Base-by-base conservation (phyloP, 257 asterid genomes). In the Penstemon eatonii region DNA sequence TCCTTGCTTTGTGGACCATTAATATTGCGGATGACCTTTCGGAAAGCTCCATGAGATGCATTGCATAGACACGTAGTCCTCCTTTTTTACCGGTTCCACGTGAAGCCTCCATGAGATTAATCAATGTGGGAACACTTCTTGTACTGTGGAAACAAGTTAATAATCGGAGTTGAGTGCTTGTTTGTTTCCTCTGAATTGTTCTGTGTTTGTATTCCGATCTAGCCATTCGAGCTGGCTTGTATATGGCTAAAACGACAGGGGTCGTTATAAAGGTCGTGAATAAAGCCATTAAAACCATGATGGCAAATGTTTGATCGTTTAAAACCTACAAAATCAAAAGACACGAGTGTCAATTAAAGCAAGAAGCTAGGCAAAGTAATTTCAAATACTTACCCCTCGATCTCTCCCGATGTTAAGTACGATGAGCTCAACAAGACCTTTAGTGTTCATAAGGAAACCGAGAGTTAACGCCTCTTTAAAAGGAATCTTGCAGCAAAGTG, bases 331-430 rank as follows among this genome's bases (percentile, higher is more conserved):
- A 44, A 46, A 8, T 33, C 15, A 10, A 38, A 63, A 10, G 44
- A 45, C 38, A 55, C 42, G 38, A 19, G 25, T 6, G 4, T 15
- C 11, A 19, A 12, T 12, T 49, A 8, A 49, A 49, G 15, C 18
- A 49, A 3, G 15, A 49, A 49, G 54, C 54, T 7, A 7, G 19
- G 33, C 33, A 25, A 25, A 25, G 33, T 25, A 25, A 25, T 25
- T 25, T 19, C 10, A 12, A 10, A 50, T 1, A 19, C 33, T 64
- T 56, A 89, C 96, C 88, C 86, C 86, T 75, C 92, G 69, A 50
- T 89, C 96, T 78, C 80, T 85, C 25, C 96, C 95, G 13, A 89
- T 87, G 80, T 91, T 91, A 57, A 89, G 97, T 54, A 91, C 96
- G 61, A 91, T 91, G 75, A 91, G 91, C 80, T 88, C 96, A 33